Percentiles rank a stretch among this genome's conserved stretches.
Conservation (phyloP, 2,329 filamentous ascomycete genomes). For the Blumeria hordei region DNA sequence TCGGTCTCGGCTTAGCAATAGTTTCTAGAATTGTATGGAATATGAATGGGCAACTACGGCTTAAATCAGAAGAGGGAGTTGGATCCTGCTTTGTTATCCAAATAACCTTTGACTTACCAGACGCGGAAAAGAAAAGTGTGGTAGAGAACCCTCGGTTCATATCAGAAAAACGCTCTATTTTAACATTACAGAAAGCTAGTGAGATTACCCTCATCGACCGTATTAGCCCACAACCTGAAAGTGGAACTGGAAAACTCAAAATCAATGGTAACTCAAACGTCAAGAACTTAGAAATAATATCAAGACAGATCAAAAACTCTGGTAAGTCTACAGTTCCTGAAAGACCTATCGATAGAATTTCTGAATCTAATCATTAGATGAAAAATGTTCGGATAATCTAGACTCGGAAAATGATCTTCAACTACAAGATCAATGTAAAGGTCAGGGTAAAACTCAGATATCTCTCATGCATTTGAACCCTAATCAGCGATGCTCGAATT, state of each 20-base stretch:
- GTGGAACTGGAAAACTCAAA: constrained; percentile 5
- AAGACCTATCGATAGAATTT: constrained; percentile 46
- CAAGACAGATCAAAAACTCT: constrained; percentile 12
- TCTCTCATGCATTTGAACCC: too few species aligned
- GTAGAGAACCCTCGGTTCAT: too few species aligned
- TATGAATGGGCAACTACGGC: constrained; percentile 66
- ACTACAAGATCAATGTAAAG: too few species aligned
- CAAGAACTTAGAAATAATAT: constrained; percentile 10
- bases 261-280: constrained; percentile 9
- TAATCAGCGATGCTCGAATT: too few species aligned
- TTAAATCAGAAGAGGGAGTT: constrained; percentile 63
- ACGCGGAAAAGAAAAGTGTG: background rate
- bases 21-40: constrained; percentile 74
- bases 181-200: constrained; percentile 14
- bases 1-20: constrained; percentile 67
- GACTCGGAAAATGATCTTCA: too few species aligned
- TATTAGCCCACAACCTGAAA: constrained; percentile 12
- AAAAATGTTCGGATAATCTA: too few species aligned
- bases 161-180: too few species aligned
- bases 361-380: constrained; percentile 21
- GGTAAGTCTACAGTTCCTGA: constrained; percentile 40
- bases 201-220: constrained; percentile 40
- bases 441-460: too few species aligned
- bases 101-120: constrained; percentile 33
- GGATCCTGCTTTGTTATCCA: constrained; percentile 66